phyloP scores from a whole-genome alignment of 495 filamentous ascomycete genomes.

The Penicillium crystallinum region DNA sequence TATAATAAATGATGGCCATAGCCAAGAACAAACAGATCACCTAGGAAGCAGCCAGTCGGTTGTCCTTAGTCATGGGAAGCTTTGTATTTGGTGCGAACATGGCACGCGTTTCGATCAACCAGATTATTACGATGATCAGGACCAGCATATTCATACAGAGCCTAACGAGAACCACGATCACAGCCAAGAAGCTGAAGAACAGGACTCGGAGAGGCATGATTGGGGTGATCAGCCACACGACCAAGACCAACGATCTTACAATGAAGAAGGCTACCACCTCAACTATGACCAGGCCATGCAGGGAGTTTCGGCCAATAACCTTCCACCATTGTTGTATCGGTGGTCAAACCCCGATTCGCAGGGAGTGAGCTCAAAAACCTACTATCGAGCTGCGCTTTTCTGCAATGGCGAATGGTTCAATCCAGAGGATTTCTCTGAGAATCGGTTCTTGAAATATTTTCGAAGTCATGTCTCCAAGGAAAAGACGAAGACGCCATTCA shows the following conservation, averaged over 20 bases:
- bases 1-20: neutral
- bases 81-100: slow-evolving; percentile 21
- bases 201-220: neutral
- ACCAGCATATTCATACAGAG: neutral
- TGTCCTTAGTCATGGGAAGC: slow-evolving; percentile 11
- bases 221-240: neutral
- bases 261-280: neutral
- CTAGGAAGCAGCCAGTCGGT: neutral
- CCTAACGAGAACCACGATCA: neutral
- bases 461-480: slow-evolving; percentile 21
- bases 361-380: slow-evolving; percentile 23
- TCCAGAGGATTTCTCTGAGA: slow-evolving; percentile 9
- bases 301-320: neutral
- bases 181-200: neutral
- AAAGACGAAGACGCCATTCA: slow-evolving; percentile 23
- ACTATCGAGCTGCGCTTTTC: slow-evolving; percentile 27
- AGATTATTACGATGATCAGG: too few relatives aligned
- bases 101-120: neutral
- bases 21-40: neutral
- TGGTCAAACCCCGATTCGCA: slow-evolving; percentile 33
- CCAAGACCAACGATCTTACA: neutral
- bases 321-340: slow-evolving; percentile 30
- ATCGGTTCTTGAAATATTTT: slow-evolving; percentile 19
- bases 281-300: neutral
- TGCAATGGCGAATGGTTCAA: neutral